phyloP scores from a whole-genome alignment of 345 rosid genomes.

The Melaleuca quinquenervia region DNA sequence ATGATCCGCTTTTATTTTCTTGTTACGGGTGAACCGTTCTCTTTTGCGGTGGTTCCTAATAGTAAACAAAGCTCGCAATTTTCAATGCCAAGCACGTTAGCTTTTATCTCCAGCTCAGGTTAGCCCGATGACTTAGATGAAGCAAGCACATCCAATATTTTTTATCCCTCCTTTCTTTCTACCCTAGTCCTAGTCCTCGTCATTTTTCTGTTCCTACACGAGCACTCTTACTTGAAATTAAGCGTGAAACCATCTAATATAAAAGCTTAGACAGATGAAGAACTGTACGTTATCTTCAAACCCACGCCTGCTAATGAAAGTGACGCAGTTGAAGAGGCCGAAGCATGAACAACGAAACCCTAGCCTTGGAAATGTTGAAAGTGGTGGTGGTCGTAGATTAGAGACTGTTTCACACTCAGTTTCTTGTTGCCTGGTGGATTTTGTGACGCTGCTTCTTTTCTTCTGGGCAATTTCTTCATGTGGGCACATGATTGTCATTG shows the following conservation, averaged over 20 bases:
- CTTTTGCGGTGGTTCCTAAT: neutral
- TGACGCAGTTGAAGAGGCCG: neutral
- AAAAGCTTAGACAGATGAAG: neutral
- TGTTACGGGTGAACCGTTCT: neutral
- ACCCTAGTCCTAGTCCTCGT: slow-evolving; percentile 13
- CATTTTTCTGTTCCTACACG: neutral
- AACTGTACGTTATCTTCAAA: neutral
- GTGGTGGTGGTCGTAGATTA: neutral
- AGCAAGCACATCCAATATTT: too few species aligned
- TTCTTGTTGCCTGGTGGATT: neutral
- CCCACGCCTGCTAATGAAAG: neutral
- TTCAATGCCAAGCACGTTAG: slow-evolving; percentile 1
- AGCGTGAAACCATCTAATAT: neutral
- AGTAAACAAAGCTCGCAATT: neutral
- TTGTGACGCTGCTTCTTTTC: neutral
- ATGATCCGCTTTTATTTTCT: neutral
- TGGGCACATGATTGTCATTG: neutral
- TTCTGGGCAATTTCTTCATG: neutral
- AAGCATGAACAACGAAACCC: neutral
- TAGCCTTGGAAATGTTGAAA: neutral
- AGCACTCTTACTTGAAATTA: neutral
- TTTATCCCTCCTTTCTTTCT: neutral
- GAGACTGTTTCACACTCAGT: neutral
- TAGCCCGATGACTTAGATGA: neutral
- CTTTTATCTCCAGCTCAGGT: neutral